Evolutionary conservation across 2,329 filamentous ascomycete species (phyloP).

Genomic region (Triangularia verruculosa): DNA sequence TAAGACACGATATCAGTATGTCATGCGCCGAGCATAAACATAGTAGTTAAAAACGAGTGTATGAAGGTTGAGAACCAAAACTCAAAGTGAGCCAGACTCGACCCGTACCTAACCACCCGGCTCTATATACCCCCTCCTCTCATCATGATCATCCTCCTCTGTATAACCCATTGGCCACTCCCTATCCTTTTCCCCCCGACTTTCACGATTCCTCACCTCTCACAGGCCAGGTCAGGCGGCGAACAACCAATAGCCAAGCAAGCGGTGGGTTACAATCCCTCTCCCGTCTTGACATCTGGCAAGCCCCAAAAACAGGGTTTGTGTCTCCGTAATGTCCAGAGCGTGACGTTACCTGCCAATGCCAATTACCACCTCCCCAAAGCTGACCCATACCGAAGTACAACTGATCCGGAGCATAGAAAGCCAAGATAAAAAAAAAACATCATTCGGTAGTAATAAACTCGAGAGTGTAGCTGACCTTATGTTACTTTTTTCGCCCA

Average conservation of each 20-base stretch:
- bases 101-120: background rate
- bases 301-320: background rate
- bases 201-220: background rate
- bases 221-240: background rate
- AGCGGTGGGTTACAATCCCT: background rate
- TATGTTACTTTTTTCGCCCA: background rate
- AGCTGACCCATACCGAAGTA: background rate
- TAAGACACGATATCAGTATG: background rate
- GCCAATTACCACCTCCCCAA: background rate
- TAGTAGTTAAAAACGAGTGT: background rate
- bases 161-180: background rate
- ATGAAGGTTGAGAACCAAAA: background rate
- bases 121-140: background rate
- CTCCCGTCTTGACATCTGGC: background rate
- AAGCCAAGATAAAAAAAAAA: background rate
- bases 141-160: background rate
- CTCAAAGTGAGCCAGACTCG: background rate
- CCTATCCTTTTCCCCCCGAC: background rate
- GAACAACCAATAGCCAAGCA: background rate
- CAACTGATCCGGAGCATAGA: background rate
- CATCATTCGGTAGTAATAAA: background rate
- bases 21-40: background rate
- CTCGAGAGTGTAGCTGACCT: background rate
- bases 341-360: background rate
- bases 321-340: background rate